Evolutionary conservation across 2,329 filamentous ascomycete genomes (phyloP).

Genomic region (Lachnellula willkommii): DNA sequence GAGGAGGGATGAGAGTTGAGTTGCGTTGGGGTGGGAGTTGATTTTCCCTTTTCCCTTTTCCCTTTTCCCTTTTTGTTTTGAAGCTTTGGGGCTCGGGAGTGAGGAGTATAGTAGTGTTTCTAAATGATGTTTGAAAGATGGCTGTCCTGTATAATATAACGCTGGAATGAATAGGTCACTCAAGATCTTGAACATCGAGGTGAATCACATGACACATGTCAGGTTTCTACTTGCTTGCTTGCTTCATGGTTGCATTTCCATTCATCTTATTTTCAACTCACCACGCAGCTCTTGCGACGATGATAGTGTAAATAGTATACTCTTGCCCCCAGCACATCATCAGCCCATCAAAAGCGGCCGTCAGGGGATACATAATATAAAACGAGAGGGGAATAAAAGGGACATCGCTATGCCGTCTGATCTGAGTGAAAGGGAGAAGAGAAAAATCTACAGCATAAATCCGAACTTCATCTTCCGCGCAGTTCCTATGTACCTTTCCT

Average conservation of each 20-base stretch:
- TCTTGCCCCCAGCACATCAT: neutral
- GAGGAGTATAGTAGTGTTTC: neutral
- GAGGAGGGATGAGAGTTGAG: neutral
- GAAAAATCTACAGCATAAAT: neutral
- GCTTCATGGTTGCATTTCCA: neutral
- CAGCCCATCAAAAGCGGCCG: neutral
- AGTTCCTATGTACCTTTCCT: neutral
- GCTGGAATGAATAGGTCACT: neutral
- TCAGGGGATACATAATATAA: neutral
- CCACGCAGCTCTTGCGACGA: conserved; percentile 11
- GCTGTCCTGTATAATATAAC: neutral
- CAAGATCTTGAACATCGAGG: neutral
- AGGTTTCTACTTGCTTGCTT: neutral
- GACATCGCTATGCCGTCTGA: neutral
- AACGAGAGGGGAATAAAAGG: neutral
- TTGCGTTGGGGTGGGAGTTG: neutral
- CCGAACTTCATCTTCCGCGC: neutral
- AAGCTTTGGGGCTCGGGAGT: neutral
- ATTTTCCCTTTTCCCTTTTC: neutral
- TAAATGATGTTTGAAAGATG: neutral
- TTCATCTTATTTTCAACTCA: neutral
- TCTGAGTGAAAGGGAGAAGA: neutral
- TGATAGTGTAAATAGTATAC: neutral
- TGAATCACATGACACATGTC: neutral
- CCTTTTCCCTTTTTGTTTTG: neutral